Evolutionary conservation across 2,329 filamentous ascomycete genomes (phyloP).

Genomic region (Penicillium sp.): DNA sequence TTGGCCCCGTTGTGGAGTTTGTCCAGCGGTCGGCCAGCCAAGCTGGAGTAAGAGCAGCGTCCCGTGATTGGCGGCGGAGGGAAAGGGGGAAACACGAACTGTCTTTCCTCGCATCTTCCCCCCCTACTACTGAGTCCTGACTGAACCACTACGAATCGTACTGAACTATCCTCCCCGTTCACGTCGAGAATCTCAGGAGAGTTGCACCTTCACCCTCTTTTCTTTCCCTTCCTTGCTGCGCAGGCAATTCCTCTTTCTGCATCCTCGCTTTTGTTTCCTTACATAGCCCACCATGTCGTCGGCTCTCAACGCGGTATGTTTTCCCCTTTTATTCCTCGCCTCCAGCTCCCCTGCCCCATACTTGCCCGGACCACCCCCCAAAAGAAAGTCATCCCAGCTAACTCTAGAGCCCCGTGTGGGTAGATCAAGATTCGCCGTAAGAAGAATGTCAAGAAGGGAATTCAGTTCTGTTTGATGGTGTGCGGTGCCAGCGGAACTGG

Average conservation of each 20-base stretch:
- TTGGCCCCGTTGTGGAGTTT: conserved; percentile 11
- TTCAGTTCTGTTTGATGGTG: conserved; percentile 99
- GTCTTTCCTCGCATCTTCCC: conserved; percentile 25
- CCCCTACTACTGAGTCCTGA: conserved; percentile 11
- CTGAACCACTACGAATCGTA: background rate
- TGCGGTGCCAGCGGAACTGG: conserved; percentile 98
- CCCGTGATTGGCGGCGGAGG: conserved; percentile 30
- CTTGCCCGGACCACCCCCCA: conserved; percentile 2
- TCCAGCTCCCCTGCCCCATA: conserved; percentile 23
- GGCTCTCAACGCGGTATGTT: conserved; percentile 56
- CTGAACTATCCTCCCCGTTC: conserved; percentile 15
- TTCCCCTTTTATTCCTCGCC: conserved; percentile 31
- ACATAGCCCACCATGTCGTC: conserved; percentile 52
- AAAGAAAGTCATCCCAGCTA: conserved; percentile 22
- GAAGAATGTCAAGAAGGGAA: conserved; percentile 99
- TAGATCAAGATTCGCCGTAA: conserved; percentile 97
- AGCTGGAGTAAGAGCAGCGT: conserved; percentile 23
- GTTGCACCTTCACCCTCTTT: conserved; percentile 28
- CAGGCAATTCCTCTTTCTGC: conserved; percentile 20
- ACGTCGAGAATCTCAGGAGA: conserved; percentile 30
- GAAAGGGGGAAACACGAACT: conserved; percentile 36
- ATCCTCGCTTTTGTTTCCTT: conserved; percentile 23
- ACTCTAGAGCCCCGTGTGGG: conserved; percentile 26
- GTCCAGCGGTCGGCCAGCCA: conserved; percentile 2
- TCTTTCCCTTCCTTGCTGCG: conserved; percentile 25